Percentiles rank a stretch among this genome's conserved stretches.
Conservation (phyloP, 441 rosid genomes). For the Cnidoscolus chayamansa region DNA sequence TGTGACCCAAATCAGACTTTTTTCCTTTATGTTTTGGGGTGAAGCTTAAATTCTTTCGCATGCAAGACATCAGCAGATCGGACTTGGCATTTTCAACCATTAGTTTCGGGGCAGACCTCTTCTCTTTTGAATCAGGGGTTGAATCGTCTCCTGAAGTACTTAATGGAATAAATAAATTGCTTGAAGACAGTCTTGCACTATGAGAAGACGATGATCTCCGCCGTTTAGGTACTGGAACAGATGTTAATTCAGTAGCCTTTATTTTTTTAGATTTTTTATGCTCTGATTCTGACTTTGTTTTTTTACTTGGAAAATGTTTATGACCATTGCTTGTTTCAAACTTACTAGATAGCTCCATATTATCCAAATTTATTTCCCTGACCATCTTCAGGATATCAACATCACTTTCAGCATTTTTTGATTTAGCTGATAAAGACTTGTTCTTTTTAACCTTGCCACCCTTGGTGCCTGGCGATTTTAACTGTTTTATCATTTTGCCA, state of each 20-base stretch:
- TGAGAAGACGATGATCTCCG: conserved; percentile 64
- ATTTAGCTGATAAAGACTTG: conserved; percentile 43
- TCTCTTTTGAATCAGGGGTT: conserved; percentile 40
- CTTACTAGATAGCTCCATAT: conserved; percentile 48
- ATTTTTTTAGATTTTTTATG: conserved; percentile 57
- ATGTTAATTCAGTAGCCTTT: conserved; percentile 47
- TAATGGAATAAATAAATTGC: conserved; percentile 33
- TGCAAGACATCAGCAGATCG: conserved; percentile 40
- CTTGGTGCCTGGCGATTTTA: conserved; percentile 72
- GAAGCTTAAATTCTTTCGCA: conserved; percentile 41
- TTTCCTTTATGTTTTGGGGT: conserved; percentile 42
- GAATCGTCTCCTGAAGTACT: conserved; percentile 39
- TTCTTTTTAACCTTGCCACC: conserved; percentile 53
- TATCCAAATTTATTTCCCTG: conserved; percentile 86
- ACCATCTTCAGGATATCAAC: conserved; percentile 90
- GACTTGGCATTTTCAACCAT: conserved; percentile 34
- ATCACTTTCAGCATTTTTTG: conserved; percentile 56
- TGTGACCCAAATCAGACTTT: conserved; percentile 41
- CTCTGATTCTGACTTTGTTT: conserved; percentile 37
- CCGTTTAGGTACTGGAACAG: conserved; percentile 68
- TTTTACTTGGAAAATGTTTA: conserved; percentile 44
- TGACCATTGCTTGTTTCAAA: conserved; percentile 87
- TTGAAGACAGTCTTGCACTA: conserved; percentile 51
- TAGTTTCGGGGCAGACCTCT: conserved; percentile 29
- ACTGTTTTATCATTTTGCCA: conserved; percentile 66